Base-by-base conservation (phyloP, 352 stramenopile genomes). In the Phytophthora syringae region DNA sequence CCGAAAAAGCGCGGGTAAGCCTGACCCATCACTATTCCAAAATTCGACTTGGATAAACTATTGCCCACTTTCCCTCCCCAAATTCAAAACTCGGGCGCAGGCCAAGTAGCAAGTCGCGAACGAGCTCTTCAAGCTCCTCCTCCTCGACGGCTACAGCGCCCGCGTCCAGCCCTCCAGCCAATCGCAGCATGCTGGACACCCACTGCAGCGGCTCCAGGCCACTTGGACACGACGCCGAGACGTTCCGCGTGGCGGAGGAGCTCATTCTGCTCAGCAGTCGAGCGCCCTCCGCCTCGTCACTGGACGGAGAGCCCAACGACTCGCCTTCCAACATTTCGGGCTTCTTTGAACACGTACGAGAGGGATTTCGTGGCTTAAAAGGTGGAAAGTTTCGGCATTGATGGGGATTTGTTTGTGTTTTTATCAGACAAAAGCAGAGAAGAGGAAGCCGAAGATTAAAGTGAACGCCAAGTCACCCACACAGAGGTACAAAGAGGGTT, bases 241-340 rank as follows among this genome's bases (percentile, higher is more conserved):
- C 80, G 18, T 91, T 93, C 61, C 80, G 80, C 34, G 84, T 93
- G 44, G 84, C 84, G 1, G 73, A 90, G 49, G 84, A 93, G 72
- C 80, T 93, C 56, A 91, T 93, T 64, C 74, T 90, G 69, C 72
- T 93, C 20, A 93, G 84, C 63, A 74, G 52, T 42, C 61, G 59
- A 22, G 44, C 51, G 52, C 43, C 59, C 18, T 30, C 59, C 15
- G 20, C 52, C 28, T 65, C 52, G 4, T 43, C 52, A 9, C 40
- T 53, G 32, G 44, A 57, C n/a, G 39, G 43, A 18, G 66, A 56
- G n/a, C 53, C 43, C 0, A 59, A 54, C 3, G 60, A 64, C 52
- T 80, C 72, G 27, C 72, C 68, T 2, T 77, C 72, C 36, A 77
- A 70, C 20, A 75, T 80, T 34, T 75, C 72, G 7, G 72, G 59